phyloP scores from a whole-genome alignment of 2,329 filamentous ascomycete species.

The Fusarium sarcochroum region DNA sequence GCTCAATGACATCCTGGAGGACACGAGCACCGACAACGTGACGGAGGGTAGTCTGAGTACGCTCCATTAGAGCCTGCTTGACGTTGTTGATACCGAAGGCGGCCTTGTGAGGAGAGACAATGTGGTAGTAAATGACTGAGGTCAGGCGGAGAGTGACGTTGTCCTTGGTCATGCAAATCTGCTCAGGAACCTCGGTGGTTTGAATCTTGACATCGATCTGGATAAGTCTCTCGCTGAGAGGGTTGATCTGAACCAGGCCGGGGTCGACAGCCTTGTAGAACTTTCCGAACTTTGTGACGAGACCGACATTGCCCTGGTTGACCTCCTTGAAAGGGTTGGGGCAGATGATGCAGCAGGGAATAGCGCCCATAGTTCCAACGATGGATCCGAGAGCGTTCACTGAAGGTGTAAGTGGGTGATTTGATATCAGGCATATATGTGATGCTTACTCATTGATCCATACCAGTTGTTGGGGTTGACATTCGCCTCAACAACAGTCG shows the following conservation, averaged over 20 bases:
- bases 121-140: constrained; percentile 99
- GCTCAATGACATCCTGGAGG: constrained; percentile 97
- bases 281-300: constrained; percentile 94
- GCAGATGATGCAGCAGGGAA: constrained; percentile 92
- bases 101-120: constrained; percentile 94
- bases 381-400: constrained; percentile 81
- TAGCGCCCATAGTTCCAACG: constrained; percentile 84
- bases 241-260: constrained; percentile 97
- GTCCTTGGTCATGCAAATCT: constrained; percentile 99
- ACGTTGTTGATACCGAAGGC: constrained; percentile 97
- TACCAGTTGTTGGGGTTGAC: constrained; percentile 88
- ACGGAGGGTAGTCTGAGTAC: constrained; percentile 96
- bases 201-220: constrained; percentile 99
- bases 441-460: constrained; percentile 81
- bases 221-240: constrained; percentile 88
- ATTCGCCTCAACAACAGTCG: constrained; percentile 74
- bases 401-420: constrained; percentile 45
- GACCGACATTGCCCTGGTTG: constrained; percentile 91
- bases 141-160: constrained; percentile 95
- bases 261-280: constrained; percentile 98
- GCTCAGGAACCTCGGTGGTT: constrained; percentile 95
- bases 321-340: constrained; percentile 98
- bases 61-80: constrained; percentile 95
- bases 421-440: neutral
- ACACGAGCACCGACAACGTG: constrained; percentile 97